Evolutionary conservation across 306 rosid species (phyloP).

Genomic region (Gleditsia sinensis): DNA sequence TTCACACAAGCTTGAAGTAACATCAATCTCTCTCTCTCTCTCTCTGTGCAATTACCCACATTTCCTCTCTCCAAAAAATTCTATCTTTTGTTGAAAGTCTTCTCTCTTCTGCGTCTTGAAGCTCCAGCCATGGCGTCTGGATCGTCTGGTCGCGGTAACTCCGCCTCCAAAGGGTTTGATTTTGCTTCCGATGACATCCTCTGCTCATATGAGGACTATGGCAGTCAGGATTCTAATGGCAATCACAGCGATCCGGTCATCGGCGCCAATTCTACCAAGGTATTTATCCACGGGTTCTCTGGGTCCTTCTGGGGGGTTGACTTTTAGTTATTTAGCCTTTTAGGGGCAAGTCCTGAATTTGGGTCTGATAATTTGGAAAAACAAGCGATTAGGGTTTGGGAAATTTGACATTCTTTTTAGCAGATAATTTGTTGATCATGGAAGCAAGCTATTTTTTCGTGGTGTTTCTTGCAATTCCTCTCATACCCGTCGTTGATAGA

Average conservation of each 20-base stretch:
- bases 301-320: constrained; percentile 23
- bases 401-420: background rate
- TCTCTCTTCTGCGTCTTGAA: constrained; percentile 27
- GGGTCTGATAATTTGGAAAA: background rate
- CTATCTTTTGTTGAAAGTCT: background rate
- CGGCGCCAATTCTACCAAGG: constrained; percentile 54
- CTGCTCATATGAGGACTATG: constrained; percentile 84
- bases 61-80: constrained; percentile 31
- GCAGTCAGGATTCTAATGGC: constrained; percentile 70
- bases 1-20: constrained; percentile 39
- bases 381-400: constrained; percentile 41
- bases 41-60: background rate
- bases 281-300: constrained; percentile 17
- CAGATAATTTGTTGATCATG: background rate
- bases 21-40: background rate
- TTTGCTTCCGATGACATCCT: constrained; percentile 90
- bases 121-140: constrained; percentile 81
- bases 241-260: constrained; percentile 65
- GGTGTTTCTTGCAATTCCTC: background rate
- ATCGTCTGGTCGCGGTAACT: constrained; percentile 74
- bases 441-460: background rate
- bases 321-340: background rate
- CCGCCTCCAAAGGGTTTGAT: constrained; percentile 78
- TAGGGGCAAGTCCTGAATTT: background rate
- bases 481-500: background rate